These are phyloP conservation scores for Orychophragmus violaceus DNA, from an alignment of 345 rosid genomes.

Conservation along the genomic window DNA sequence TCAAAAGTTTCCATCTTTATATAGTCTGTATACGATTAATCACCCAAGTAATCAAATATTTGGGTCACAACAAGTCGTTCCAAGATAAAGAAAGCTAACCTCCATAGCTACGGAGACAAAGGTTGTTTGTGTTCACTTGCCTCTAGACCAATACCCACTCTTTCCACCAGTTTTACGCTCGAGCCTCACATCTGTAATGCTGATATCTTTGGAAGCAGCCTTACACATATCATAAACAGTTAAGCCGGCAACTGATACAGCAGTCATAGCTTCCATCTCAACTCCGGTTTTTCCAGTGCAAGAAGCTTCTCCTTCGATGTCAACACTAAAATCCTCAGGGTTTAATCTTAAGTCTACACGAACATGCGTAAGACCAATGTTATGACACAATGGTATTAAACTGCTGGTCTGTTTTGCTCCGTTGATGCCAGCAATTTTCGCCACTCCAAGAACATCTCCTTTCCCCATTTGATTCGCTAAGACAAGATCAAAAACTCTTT, in stretches of 20 bases:
- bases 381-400: conserved; percentile 87
- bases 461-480: conserved; percentile 75
- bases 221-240: conserved; percentile 98
- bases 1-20: background rate
- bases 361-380: conserved; percentile 59
- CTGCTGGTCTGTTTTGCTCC: conserved; percentile 87
- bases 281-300: conserved; percentile 85
- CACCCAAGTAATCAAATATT: background rate
- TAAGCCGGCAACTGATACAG: conserved; percentile 71
- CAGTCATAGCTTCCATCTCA: conserved; percentile 93
- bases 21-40: too few relatives aligned
- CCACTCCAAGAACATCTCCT: conserved; percentile 93
- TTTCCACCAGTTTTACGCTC: conserved; percentile 81
- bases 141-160: conserved; percentile 71
- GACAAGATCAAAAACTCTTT: conserved; percentile 69
- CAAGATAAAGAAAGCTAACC: conserved; percentile 5
- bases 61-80: background rate
- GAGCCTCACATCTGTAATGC: conserved; percentile 51
- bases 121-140: conserved; percentile 19
- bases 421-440: conserved; percentile 80
- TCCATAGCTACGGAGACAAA: background rate
- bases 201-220: conserved; percentile 85
- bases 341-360: conserved; percentile 61
- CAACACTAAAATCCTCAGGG: conserved; percentile 55
- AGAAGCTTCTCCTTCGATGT: conserved; percentile 76